A percentile compares a stretch with the other conserved stretches of the same genome.
These are phyloP conservation scores for Pseudonectria foliicola DNA, from an alignment of 2,329 filamentous ascomycete species.

Conservation along the genomic window DNA sequence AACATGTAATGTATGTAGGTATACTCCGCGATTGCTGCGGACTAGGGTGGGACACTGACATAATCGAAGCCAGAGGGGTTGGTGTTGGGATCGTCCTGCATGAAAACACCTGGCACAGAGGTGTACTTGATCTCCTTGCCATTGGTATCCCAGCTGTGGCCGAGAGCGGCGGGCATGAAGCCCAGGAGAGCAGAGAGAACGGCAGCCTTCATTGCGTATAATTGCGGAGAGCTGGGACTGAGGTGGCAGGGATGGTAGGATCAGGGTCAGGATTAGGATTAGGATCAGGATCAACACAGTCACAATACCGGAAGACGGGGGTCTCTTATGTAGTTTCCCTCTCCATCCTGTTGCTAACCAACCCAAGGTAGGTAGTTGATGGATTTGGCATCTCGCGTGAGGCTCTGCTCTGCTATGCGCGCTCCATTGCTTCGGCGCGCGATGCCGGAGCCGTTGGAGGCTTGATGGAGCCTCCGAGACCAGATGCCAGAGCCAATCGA, in stretches of 20 bases:
- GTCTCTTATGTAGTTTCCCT: too few species aligned
- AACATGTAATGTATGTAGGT: too few species aligned
- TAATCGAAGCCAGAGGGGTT: constrained; percentile 55
- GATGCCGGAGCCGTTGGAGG: constrained; percentile 3
- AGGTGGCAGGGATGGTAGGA: too few species aligned
- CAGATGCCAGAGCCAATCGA: constrained; percentile 22
- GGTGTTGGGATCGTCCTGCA: constrained; percentile 54
- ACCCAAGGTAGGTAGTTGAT: too few species aligned
- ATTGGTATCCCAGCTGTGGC: constrained; percentile 25
- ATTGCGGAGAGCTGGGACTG: too few species aligned
- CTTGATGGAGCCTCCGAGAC: too few species aligned
- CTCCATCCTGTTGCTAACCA: too few species aligned
- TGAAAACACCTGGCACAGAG: constrained; percentile 54
- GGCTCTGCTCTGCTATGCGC: not conserved
- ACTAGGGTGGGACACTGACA: constrained; percentile 32
- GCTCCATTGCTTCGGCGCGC: not conserved
- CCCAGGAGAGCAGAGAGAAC: constrained; percentile 23
- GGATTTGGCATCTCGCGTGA: too few species aligned
- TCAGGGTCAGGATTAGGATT: not conserved
- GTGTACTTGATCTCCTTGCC: constrained; percentile 49
- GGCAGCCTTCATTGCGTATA: constrained; percentile 25
- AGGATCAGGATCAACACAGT: too few species aligned
- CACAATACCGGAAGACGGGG: too few species aligned
- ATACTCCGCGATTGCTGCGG: not conserved
- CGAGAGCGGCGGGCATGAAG: constrained; percentile 21